Conservation (phyloP, 1,139 yeast genomes). For the Candida freyschussii region DNA sequence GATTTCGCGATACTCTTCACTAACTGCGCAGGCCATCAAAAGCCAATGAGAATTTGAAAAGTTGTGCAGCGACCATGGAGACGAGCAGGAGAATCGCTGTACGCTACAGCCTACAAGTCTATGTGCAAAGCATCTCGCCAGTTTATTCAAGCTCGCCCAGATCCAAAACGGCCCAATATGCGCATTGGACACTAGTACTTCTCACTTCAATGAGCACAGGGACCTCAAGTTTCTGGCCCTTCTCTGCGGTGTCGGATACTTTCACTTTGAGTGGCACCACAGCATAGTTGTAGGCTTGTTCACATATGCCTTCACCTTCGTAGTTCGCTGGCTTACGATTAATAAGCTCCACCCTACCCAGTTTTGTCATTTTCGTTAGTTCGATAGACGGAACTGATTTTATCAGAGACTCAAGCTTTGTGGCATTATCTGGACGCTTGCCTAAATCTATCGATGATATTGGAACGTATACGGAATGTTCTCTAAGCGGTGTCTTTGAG, state of each 20-base stretch:
- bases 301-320: constrained; percentile 14
- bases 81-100: too few species aligned
- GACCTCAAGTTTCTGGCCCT: constrained; percentile 3
- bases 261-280: constrained; percentile 18
- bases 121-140: too few species aligned
- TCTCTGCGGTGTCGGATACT: not conserved
- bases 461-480: constrained; percentile 22
- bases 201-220: constrained; percentile 18
- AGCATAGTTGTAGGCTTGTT: constrained; percentile 17
- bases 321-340: constrained; percentile 15
- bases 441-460: constrained; percentile 23
- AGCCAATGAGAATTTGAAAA: too few species aligned
- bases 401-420: constrained; percentile 20
- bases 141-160: constrained; percentile 5
- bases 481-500: constrained; percentile 18
- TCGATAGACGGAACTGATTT: constrained; percentile 26
- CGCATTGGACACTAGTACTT: constrained; percentile 12
- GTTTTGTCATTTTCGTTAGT: constrained; percentile 22
- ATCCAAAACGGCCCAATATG: constrained; percentile 20
- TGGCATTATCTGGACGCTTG: constrained; percentile 18
- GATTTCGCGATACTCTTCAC: too few species aligned
- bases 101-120: too few species aligned
- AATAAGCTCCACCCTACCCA: constrained; percentile 27
- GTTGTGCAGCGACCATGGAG: too few species aligned
- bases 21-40: too few species aligned